Evolutionary conservation across 2,329 filamentous ascomycete species (phyloP).

Genomic region (Neurospora crassa): DNA sequence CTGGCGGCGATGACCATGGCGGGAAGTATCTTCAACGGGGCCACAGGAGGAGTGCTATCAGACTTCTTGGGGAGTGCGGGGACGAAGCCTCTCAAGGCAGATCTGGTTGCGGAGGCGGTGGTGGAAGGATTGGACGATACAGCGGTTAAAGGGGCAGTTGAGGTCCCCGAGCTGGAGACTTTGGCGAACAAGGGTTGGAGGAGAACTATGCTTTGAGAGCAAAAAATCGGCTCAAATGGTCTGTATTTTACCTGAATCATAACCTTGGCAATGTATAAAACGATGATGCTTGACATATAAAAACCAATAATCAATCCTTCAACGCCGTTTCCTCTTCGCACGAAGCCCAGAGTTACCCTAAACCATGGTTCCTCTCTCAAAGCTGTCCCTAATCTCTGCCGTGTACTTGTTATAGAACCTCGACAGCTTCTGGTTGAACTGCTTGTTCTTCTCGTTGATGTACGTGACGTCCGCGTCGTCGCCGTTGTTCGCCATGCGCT

Average conservation of each 20-base stretch:
- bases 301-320: constrained; percentile 2
- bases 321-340: constrained; percentile 11
- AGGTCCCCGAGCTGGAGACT: constrained; percentile 69
- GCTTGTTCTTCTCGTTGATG: constrained; percentile 99
- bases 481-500: constrained; percentile 66
- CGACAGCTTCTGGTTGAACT: constrained; percentile 95
- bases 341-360: constrained; percentile 32
- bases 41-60: constrained; percentile 67
- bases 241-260: constrained; percentile 21
- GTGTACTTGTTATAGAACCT: constrained; percentile 99
- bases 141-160: constrained; percentile 62
- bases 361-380: constrained; percentile 95
- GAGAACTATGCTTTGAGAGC: constrained; percentile 68
- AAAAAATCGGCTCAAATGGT: neutral
- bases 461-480: constrained; percentile 86
- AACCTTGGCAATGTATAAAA: constrained; percentile 15
- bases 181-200: constrained; percentile 79
- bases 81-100: constrained; percentile 78
- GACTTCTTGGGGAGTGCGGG: constrained; percentile 73
- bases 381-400: constrained; percentile 90
- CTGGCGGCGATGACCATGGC: constrained; percentile 70
- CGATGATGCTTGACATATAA: neutral
- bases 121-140: constrained; percentile 78
- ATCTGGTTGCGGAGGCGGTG: constrained; percentile 78
- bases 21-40: constrained; percentile 65